Evolutionary conservation across 2,329 filamentous ascomycete species (phyloP).

Genomic region (Cladophialophora psammophila): DNA sequence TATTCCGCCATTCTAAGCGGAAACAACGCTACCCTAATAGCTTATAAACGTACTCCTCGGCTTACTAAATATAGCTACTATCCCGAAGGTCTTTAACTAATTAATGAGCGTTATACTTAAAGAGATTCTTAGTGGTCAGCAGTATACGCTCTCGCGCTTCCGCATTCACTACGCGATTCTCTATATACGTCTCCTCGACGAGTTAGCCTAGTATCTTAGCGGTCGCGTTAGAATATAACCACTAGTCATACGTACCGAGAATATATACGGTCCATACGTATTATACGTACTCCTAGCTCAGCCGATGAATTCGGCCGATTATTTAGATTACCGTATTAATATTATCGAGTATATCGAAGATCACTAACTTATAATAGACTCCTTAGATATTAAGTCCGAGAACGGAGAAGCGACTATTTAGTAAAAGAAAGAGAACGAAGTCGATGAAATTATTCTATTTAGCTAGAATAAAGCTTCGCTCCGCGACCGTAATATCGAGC

Average conservation of each 20-base stretch:
- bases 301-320: neutral
- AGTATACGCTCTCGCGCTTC: too few relatives aligned
- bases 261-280: neutral
- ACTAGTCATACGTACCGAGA: neutral
- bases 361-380: neutral
- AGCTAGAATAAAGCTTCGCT: neutral
- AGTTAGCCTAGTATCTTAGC: neutral
- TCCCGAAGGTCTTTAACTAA: too few relatives aligned
- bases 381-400: neutral
- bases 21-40: too few relatives aligned
- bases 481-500: neutral
- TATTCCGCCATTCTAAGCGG: too few relatives aligned
- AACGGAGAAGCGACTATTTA: neutral
- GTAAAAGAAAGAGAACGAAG: neutral
- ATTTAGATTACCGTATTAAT: neutral
- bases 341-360: neutral
- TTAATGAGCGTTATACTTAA: too few relatives aligned
- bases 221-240: neutral
- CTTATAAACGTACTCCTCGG: too few relatives aligned
- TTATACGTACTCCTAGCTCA: neutral
- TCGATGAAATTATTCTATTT: neutral
- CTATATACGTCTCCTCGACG: too few relatives aligned
- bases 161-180: too few relatives aligned
- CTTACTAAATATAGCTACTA: too few relatives aligned
- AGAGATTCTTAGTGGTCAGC: too few relatives aligned